These are phyloP conservation scores for Talaromyces sp. DNA, from an alignment of 2,329 filamentous ascomycete genomes.

Conservation along the genomic window DNA sequence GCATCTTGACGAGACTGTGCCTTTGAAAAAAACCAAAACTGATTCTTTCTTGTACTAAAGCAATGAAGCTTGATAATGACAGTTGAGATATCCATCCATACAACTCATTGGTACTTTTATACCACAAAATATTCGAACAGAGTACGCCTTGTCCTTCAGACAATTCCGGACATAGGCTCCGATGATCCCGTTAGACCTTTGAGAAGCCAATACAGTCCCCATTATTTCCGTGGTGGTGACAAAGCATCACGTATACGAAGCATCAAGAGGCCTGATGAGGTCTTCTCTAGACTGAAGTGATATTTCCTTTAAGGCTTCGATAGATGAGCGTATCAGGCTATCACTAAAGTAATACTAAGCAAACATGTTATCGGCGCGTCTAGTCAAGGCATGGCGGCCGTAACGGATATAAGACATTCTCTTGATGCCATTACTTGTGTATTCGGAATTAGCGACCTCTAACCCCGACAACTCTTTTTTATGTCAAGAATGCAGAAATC, in stretches of 20 bases:
- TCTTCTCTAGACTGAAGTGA: background rate
- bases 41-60: background rate
- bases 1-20: constrained; percentile 22
- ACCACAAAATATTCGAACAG: background rate
- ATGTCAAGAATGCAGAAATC: background rate
- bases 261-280: background rate
- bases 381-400: background rate
- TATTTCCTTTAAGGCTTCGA: background rate
- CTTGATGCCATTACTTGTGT: background rate
- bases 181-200: background rate
- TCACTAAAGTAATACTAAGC: background rate
- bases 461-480: background rate
- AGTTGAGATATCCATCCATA: background rate
- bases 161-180: background rate
- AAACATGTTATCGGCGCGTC: background rate
- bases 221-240: background rate
- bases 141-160: background rate
- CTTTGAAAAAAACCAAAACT: background rate
- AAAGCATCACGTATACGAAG: background rate
- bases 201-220: background rate
- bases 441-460: background rate
- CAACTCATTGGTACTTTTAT: background rate
- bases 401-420: background rate
- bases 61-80: background rate
- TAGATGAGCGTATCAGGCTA: background rate